Conservation (phyloP, 768 basidiomycete species). For the Pluteus cervinus region DNA sequence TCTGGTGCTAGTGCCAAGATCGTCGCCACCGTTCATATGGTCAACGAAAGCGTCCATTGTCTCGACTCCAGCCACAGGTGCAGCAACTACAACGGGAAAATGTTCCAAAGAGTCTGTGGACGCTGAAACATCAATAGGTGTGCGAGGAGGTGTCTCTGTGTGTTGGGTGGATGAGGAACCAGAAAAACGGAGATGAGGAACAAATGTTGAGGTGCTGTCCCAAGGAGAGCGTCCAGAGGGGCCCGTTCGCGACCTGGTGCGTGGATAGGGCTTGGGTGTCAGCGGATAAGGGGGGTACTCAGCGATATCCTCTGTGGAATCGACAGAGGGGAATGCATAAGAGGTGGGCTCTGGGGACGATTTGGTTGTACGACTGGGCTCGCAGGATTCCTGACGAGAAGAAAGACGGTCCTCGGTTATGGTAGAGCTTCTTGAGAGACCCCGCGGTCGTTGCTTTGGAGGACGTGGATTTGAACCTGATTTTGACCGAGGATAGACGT, state of each 20-base stretch:
- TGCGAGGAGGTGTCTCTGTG: constrained; percentile 69
- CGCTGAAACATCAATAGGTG: constrained; percentile 46
- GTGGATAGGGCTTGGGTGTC: constrained; percentile 27
- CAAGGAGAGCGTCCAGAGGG: constrained; percentile 44
- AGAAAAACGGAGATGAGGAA: constrained; percentile 56
- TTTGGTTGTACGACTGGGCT: constrained; percentile 9
- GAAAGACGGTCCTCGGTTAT: constrained; percentile 10
- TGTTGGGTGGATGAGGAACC: constrained; percentile 61
- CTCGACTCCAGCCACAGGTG: constrained; percentile 75
- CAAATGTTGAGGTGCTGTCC: constrained; percentile 32
- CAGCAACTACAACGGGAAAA: constrained; percentile 66
- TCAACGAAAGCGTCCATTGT: constrained; percentile 87
- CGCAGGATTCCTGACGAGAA: constrained; percentile 6
- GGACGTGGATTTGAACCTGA: constrained; percentile 26
- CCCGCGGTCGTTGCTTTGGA: constrained; percentile 22
- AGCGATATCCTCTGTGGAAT: constrained; percentile 22
- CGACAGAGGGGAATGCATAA: constrained; percentile 37
- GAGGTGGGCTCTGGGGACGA: constrained; percentile 20
- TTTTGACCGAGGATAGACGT: constrained; percentile 37
- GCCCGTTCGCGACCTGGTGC: constrained; percentile 53
- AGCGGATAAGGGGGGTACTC: constrained; percentile 15
- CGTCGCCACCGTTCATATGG: constrained; percentile 78
- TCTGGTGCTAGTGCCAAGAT: no score
- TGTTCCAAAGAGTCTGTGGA: constrained; percentile 39
- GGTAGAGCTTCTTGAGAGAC: constrained; percentile 10